A percentile compares a stretch with the other conserved stretches of the same genome.
Conservation (phyloP, 164 flowering plant genomes). For the Warburgia ugandensis region DNA sequence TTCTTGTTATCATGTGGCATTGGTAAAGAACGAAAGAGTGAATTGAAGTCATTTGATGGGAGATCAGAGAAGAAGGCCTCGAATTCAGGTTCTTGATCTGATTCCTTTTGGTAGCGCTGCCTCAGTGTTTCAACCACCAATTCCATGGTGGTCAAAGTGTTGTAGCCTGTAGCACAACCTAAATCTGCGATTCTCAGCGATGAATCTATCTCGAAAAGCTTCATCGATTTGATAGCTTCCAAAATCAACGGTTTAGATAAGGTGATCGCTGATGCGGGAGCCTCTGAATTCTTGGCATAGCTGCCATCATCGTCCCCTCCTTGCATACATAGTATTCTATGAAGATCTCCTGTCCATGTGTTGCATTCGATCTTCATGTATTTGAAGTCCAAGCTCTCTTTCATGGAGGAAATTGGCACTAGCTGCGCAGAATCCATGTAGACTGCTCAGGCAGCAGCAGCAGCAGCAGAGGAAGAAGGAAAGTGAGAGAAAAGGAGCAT, state of each 20-base stretch:
- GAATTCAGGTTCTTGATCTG: slow-evolving; percentile 24
- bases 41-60: slow-evolving; percentile 39
- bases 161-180: slow-evolving; percentile 45
- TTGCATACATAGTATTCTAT: slow-evolving; percentile 37
- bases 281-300: slow-evolving; percentile 35
- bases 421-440: too few relatives aligned
- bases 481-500: too few relatives aligned
- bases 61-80: slow-evolving; percentile 40
- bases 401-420: too few relatives aligned
- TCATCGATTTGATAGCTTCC: slow-evolving; percentile 23
- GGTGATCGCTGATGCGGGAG: slow-evolving; percentile 27
- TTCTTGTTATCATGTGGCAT: slow-evolving; percentile 2
- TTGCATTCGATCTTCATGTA: slow-evolving; percentile 3
- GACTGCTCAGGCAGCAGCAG: too few relatives aligned
- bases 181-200: slow-evolving; percentile 33
- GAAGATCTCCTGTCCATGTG: slow-evolving; percentile 18
- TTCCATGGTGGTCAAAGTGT: slow-evolving; percentile 34
- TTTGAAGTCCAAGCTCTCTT: too few relatives aligned
- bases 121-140: slow-evolving; percentile 23
- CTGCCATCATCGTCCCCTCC: slow-evolving; percentile 37
- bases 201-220: slow-evolving; percentile 15
- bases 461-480: too few relatives aligned
- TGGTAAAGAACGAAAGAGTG: slow-evolving; percentile 23
- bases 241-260: slow-evolving; percentile 28
- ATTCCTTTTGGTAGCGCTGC: slow-evolving; percentile 7